Conservation (phyloP, 176 grass and related monocot species). For the Oryza meridionalis region DNA sequence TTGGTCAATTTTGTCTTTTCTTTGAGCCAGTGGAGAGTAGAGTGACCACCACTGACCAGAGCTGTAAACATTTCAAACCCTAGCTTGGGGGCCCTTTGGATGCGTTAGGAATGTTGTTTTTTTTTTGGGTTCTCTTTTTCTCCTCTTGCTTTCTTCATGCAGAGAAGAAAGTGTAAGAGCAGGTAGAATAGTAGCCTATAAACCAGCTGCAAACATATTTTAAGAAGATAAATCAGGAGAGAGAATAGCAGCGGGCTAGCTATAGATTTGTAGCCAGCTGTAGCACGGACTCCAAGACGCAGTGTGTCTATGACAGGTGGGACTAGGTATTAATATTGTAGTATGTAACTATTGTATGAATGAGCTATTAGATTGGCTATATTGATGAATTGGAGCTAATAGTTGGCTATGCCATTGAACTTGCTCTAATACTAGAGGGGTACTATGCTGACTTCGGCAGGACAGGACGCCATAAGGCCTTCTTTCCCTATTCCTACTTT, state of each 20-base stretch:
- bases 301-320: too few relatives aligned
- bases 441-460: constrained; percentile 26
- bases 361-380: too few relatives aligned
- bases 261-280: too few relatives aligned
- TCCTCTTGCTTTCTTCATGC: neutral
- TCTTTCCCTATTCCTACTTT: constrained; percentile 33
- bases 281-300: too few relatives aligned
- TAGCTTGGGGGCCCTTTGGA: neutral
- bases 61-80: constrained; percentile 24
- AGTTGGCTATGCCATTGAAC: too few relatives aligned
- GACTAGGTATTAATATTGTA: too few relatives aligned
- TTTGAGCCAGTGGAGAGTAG: neutral
- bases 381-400: too few relatives aligned
- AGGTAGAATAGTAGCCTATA: too few relatives aligned
- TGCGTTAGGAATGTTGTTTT: neutral
- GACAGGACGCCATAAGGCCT: constrained; percentile 30
- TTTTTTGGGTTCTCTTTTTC: neutral
- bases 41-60: neutral
- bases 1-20: neutral
- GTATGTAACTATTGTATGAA: too few relatives aligned
- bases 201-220: too few relatives aligned
- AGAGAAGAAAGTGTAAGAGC: constrained; percentile 22
- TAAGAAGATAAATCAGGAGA: too few relatives aligned
- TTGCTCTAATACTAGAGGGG: neutral
- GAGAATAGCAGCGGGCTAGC: too few relatives aligned